These are phyloP conservation scores for Gossypium anomalum DNA, from an alignment of 345 rosid species.

Conservation along the genomic window DNA sequence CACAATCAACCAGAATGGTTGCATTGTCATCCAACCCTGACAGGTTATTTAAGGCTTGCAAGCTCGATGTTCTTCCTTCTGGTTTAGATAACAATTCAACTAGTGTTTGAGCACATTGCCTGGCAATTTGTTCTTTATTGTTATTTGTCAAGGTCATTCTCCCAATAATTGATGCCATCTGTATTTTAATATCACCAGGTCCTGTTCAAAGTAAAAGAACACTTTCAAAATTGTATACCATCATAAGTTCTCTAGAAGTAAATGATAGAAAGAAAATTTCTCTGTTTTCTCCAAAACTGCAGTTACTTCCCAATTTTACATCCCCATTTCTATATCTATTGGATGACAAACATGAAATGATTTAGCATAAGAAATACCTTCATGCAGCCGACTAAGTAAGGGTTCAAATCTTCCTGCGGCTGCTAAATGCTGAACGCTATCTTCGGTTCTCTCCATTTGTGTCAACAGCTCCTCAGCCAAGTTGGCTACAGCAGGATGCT, in stretches of 20 bases:
- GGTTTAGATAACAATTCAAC: slow-evolving; percentile 28
- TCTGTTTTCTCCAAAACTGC: not conserved
- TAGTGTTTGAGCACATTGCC: slow-evolving; percentile 28
- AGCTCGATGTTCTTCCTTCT: slow-evolving; percentile 28
- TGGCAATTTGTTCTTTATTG: slow-evolving; percentile 35
- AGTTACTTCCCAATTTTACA: not conserved
- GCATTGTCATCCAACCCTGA: slow-evolving; percentile 39
- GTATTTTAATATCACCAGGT: slow-evolving; percentile 32
- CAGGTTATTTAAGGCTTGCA: slow-evolving; percentile 39
- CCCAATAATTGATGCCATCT: slow-evolving; percentile 41
- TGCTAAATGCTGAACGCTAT: slow-evolving; percentile 30
- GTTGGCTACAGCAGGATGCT: slow-evolving; percentile 36
- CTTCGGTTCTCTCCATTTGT: slow-evolving; percentile 31
- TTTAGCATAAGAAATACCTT: slow-evolving; percentile 22
- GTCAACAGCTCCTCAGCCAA: slow-evolving; percentile 38
- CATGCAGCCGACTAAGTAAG: slow-evolving; percentile 26
- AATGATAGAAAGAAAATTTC: slow-evolving; percentile 2
- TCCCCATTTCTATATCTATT: not conserved
- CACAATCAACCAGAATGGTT: slow-evolving; percentile 33
- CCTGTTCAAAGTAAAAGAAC: slow-evolving; percentile 24
- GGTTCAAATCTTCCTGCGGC: slow-evolving; percentile 48
- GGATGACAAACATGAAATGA: slow-evolving; percentile 7
- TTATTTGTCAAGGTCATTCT: slow-evolving; percentile 37
- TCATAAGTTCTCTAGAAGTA: not conserved
- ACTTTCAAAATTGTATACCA: not conserved